Percentiles rank a stretch among this genome's conserved stretches.
These are phyloP conservation scores for Eucalyptus pauciflora DNA, from an alignment of 345 rosid genomes.

Conservation along the genomic window DNA sequence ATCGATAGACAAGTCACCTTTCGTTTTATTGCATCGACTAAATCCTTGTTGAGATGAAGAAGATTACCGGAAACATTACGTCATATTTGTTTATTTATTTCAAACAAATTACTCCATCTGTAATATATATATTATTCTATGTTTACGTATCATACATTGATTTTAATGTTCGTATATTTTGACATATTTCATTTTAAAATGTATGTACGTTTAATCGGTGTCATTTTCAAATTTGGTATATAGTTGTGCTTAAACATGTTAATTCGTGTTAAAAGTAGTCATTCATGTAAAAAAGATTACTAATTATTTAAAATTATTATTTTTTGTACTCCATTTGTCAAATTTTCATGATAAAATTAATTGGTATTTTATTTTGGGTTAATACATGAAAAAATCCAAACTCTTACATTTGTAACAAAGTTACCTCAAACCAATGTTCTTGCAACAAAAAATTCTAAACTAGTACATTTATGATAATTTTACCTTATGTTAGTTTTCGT, in stretches of 20 bases:
- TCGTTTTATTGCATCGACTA: background rate
- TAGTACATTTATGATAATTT: too few relatives aligned
- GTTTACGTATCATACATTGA: too few relatives aligned
- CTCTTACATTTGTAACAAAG: background rate
- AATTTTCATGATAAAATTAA: background rate
- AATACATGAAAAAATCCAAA: background rate
- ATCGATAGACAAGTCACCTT: background rate
- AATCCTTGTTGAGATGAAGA: background rate
- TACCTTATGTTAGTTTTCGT: background rate
- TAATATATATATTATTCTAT: background rate
- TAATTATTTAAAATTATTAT: background rate
- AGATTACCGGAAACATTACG: background rate
- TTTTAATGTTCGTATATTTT: background rate
- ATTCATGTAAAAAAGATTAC: background rate
- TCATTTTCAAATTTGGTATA: background rate
- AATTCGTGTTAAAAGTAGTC: background rate
- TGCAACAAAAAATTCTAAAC: background rate
- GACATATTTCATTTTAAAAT: too few relatives aligned
- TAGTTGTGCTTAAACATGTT: background rate
- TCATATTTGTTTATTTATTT: background rate
- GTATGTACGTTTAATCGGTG: too few relatives aligned
- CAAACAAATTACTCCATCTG: background rate
- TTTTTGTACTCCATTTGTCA: too few relatives aligned
- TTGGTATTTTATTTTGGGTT: background rate
- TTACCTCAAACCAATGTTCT: background rate